phyloP scores from a whole-genome alignment of 495 filamentous ascomycete species.

The Choiromyces venosus region DNA sequence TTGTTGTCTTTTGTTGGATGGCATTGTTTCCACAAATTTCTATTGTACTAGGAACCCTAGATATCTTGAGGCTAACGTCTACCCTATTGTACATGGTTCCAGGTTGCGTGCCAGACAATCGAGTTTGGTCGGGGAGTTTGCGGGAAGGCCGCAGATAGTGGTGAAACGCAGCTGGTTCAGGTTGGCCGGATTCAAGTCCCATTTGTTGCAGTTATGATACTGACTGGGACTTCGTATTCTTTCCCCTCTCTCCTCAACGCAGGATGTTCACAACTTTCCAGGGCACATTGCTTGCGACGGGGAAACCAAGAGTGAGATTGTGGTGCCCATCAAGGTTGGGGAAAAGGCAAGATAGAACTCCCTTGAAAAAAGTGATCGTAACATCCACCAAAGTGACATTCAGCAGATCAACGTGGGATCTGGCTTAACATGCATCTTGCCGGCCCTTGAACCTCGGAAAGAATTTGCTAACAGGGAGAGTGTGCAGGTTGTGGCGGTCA shows the following conservation, averaged over 20 bases:
- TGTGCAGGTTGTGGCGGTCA: slow-evolving; percentile 69
- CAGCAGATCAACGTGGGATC: background rate
- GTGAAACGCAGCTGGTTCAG: slow-evolving; percentile 62
- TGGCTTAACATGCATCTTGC: slow-evolving; percentile 1
- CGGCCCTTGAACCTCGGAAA: background rate
- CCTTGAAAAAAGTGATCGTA: background rate
- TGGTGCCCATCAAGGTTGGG: slow-evolving; percentile 66
- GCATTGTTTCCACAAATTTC: background rate
- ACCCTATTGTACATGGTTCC: slow-evolving; percentile 31
- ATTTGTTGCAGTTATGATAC: slow-evolving; percentile 1
- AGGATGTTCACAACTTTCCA: slow-evolving; percentile 69
- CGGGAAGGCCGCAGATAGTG: slow-evolving; percentile 63
- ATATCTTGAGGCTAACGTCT: background rate
- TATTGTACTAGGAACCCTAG: background rate
- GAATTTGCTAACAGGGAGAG: slow-evolving; percentile 25
- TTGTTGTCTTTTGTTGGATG: background rate
- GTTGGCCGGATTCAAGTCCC: slow-evolving; percentile 13
- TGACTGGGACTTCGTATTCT: slow-evolving; percentile 5
- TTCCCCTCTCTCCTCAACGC: background rate
- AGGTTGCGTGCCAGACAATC: slow-evolving; percentile 83
- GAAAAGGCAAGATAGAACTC: slow-evolving; percentile 51
- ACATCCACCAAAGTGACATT: background rate
- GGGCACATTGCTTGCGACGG: slow-evolving; percentile 90
- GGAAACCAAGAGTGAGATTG: slow-evolving; percentile 79
- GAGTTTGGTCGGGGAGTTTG: slow-evolving; percentile 75